Evolutionary conservation across 2,329 filamentous ascomycete species (phyloP), one percentile per base, ranked within the genome.

Genomic region (Aspergillus sp.): DNA sequence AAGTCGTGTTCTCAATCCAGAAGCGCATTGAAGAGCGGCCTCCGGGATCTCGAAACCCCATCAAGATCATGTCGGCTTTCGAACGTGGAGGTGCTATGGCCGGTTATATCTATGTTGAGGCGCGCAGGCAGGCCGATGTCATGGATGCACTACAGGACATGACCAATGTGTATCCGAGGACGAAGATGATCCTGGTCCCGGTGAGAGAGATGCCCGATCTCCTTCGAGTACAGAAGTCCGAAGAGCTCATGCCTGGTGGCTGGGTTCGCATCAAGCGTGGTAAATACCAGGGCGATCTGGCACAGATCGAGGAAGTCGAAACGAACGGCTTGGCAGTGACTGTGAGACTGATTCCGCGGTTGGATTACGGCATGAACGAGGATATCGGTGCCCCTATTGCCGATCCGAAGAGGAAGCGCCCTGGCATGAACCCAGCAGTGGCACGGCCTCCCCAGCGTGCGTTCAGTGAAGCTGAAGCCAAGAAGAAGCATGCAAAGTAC

Each of bases 131-230:
- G 74, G 91, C 91, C 49, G 92, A 97, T 76, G 91, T 98, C 66
- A 81, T 93, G 70, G 84, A 88, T 55, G 91, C 92, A 7, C 82
- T 97, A 45, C 91, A 97, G 63, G 91, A 89, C 45, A 86, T 99
- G 71, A 86, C 91, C 63, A 92, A 97, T 72, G 90, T 96, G 39
- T 99, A 97, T 74, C 91, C 94, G 57, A 88, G 92, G 59, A 90
- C 87, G 28, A 95, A 92, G 77, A 89, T 95, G 79, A 86, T 93
- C 48, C 82, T 98, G 55, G 92, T 99, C 45, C 91, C 95, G 52
- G 92, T 98, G 70, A 96, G 96, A 76, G 95, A 99, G 77, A 97
- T 97, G 89, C 94, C 95, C 1, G 95, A 98, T 77, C 85, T 99
- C n/a, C 83, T 99, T 17, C 88, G 92, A 55, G 91, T 96, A 28